Percentiles rank a stretch among this genome's conserved stretches.
These are phyloP conservation scores for Lasiodiplodia hormozganensis DNA, from an alignment of 2,329 filamentous ascomycete species.

Conservation along the genomic window DNA sequence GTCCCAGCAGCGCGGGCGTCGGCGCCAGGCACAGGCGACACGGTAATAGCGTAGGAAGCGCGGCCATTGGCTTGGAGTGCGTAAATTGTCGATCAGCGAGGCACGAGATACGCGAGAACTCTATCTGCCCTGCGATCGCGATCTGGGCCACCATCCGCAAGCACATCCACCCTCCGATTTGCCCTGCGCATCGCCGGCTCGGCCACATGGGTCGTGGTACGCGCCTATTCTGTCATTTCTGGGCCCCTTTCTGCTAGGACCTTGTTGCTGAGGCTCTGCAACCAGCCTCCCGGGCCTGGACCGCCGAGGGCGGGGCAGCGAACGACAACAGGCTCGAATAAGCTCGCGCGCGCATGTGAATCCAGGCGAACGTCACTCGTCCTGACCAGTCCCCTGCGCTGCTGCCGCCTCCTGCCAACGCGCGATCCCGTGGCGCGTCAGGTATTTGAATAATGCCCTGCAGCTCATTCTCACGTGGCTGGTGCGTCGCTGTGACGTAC, in stretches of 20 bases:
- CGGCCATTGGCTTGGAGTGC: slow-evolving; percentile 6
- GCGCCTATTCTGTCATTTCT: neutral
- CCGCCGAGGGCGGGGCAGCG: neutral
- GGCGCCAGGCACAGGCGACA: neutral
- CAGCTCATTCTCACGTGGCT: neutral
- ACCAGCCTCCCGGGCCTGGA: neutral
- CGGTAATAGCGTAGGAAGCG: neutral
- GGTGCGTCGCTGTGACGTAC: slow-evolving; percentile 1
- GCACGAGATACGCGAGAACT: slow-evolving; percentile 25
- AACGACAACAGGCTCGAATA: neutral
- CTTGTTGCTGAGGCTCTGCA: neutral
- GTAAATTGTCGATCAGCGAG: slow-evolving; percentile 1
- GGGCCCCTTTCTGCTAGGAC: neutral
- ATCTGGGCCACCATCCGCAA: slow-evolving; percentile 5
- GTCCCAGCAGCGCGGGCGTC: slow-evolving; percentile 1
- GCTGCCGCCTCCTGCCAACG: neutral
- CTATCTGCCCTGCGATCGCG: slow-evolving; percentile 19
- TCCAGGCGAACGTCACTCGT: neutral
- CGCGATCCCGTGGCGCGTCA: neutral
- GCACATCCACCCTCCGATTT: slow-evolving; percentile 11
- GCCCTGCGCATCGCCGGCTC: slow-evolving; percentile 4
- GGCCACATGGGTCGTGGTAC: slow-evolving; percentile 11
- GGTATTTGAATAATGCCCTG: neutral
- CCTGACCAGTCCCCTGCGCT: neutral
- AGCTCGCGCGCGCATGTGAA: slow-evolving; percentile 5